Base-by-base conservation (phyloP, 805 yeast species). In the Cyberlindnera meyerae region DNA sequence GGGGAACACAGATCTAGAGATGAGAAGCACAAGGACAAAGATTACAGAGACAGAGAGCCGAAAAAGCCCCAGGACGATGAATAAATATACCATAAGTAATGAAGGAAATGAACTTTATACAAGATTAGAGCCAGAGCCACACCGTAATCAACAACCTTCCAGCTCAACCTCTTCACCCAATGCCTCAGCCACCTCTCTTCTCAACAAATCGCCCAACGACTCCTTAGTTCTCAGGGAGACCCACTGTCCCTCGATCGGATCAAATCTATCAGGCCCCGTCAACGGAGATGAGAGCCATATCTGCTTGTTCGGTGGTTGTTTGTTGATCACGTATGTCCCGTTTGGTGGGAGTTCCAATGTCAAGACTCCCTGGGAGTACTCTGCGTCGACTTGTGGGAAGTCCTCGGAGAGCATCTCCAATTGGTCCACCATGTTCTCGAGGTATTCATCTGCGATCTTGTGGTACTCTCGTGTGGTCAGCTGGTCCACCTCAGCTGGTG, bases 261-360 rank as follows among this genome's bases (percentile, higher is more conserved):
- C 97, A 52, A 77, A 83, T 47, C 83, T 63, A 54, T 88, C 87
- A 6, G 98, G 98, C 0, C 98, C 98, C 7, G 94, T 82, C 4
- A 87, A 55, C 0, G 99, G 99, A 29, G 95, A 83, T 41, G 94
- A 77, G 36, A 90, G 70, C 99, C 99, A 93, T 21, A 93, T 82
- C 59, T 93, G 99, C 61, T 85, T 82, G 62, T 88, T 93, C 4
- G 98, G 97, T 1, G 98, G 98, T 62, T 93, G 97, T 55, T 88
- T 90, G 65, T 93, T 93, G 55, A 93, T 80, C 20, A 93, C 95
- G 56, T 93, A 93, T 0, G 89, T 74, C 2, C 97, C 97, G 13
- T 68, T 65, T 1, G 78, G 73, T 4, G 90, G 85, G 13, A 84
- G 51, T 6, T 69, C 75, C 39, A 93, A 58, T 1, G 90, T 79